phyloP scores from a whole-genome alignment of 2,329 filamentous ascomycete genomes.

The Talaromyces sp. region DNA sequence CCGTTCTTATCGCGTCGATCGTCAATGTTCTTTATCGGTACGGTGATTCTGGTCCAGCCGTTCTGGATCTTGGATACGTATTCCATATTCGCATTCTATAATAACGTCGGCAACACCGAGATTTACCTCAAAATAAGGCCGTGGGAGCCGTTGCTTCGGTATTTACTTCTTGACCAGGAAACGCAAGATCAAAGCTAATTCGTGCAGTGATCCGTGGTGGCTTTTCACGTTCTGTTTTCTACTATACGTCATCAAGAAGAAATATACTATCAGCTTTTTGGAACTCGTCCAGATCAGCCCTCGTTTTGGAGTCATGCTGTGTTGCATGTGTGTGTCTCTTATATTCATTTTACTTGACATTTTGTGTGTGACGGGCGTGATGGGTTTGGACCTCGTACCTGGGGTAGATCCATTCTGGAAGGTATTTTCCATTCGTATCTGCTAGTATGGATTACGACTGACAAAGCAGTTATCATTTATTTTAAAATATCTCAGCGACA shows the following conservation, averaged over 20 bases:
- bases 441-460: not conserved
- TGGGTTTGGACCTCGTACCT: slow-evolving; percentile 39
- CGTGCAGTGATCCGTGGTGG: slow-evolving; percentile 61
- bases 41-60: slow-evolving; percentile 54
- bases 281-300: slow-evolving; percentile 58
- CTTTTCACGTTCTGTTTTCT: slow-evolving; percentile 57
- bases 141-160: slow-evolving; percentile 57
- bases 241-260: slow-evolving; percentile 58
- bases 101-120: slow-evolving; percentile 42
- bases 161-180: not conserved
- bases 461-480: slow-evolving; percentile 47
- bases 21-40: slow-evolving; percentile 54
- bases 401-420: slow-evolving; percentile 63
- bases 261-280: slow-evolving; percentile 54
- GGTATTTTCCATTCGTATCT: slow-evolving; percentile 5
- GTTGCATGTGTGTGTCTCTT: slow-evolving; percentile 56
- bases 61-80: slow-evolving; percentile 63
- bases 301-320: slow-evolving; percentile 59
- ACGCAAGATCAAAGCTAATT: not conserved
- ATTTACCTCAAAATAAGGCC: slow-evolving; percentile 54
- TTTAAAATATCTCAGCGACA: slow-evolving; percentile 48
- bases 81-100: slow-evolving; percentile 61
- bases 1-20: slow-evolving; percentile 52
- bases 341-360: slow-evolving; percentile 59
- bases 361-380: slow-evolving; percentile 51